Evolutionary conservation across 345 rosid genomes (phyloP).

Genomic region (Euphorbia pulcherrima): DNA sequence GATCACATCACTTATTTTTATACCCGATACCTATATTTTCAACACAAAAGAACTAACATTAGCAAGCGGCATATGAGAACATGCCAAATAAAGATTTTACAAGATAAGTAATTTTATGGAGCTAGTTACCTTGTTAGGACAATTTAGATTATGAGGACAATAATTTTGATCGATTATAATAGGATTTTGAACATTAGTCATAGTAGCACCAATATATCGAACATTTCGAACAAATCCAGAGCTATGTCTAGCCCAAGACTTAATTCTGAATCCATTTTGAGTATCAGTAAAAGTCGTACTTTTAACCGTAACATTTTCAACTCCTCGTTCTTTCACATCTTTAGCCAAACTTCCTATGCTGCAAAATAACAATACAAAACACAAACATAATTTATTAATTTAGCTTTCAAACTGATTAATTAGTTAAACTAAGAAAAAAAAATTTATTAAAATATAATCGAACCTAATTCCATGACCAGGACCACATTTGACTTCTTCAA

Average conservation of each 20-base stretch:
- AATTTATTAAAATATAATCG: too few relatives aligned
- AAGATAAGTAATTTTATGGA: too few relatives aligned
- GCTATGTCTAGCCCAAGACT: constrained; percentile 66
- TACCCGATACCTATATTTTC: constrained; percentile 22
- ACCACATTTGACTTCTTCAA: constrained; percentile 22
- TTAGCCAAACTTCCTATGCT: constrained; percentile 61
- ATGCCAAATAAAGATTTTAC: too few relatives aligned
- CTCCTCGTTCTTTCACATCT: constrained; percentile 44
- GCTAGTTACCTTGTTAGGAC: constrained; percentile 42
- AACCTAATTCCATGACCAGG: constrained; percentile 37
- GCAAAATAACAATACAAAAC: background rate
- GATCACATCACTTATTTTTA: constrained; percentile 30
- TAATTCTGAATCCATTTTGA: constrained; percentile 55
- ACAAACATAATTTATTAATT: background rate
- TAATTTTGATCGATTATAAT: constrained; percentile 57
- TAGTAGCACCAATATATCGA: constrained; percentile 32
- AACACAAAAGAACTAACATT: background rate
- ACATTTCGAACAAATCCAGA: constrained; percentile 46
- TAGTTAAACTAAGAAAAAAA: too few relatives aligned
- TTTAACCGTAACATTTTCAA: constrained; percentile 43
- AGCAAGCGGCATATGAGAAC: too few relatives aligned
- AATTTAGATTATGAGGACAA: constrained; percentile 45
- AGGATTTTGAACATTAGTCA: constrained; percentile 44
- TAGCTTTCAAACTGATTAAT: background rate
- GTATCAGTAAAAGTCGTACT: constrained; percentile 36